Base-by-base conservation (phyloP, 2,329 filamentous ascomycete species). In the Cryphonectria radicalis region DNA sequence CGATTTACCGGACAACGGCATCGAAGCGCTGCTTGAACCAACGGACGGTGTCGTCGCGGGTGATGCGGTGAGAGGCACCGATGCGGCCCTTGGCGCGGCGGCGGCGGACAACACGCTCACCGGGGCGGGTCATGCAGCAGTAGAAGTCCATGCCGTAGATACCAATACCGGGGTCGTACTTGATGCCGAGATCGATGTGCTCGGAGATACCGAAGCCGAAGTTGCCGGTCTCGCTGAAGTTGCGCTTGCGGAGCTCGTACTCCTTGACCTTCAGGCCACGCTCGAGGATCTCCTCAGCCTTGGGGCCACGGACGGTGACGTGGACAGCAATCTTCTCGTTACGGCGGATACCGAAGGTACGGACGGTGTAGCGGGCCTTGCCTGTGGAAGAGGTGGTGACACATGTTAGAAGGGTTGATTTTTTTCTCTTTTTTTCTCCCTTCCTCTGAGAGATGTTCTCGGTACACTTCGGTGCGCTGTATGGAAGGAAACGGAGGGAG, bases 111-210 rank as follows among this genome's bases (percentile, higher is more conserved):
- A 99, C 94, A 84, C 96, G 95, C 91, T 97, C 95, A 88, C 96
- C 96, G 81, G 95, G 96, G 82, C 96, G 95, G 89, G 94, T 97
- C 96, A 99, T 99, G 94, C 95, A 98, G 93, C 92, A 95, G 93
- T 98, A 99, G 89, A 99, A 99, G 89, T 99, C 96, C 96, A 99
- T 99, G 85, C 96, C 95, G 90, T 97, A 98, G 85, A 98, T 98
- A 91, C 95, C 95, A 80, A 98, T 98, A 76, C 90, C 92, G 77
- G 95, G 95, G 88, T 98, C 95, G 89, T 98, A 98, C 92, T 99
- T 99, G 93, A 99, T 99, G 82, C 96, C 96, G 81, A 99, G 90
- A 91, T 99, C 96, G 87, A 99, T 99, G 93, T 99, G 96, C 89
- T 99, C 96, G 88, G 90, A 94, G 90, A 99, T 99, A 89, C 96